These are phyloP conservation scores for Ogataea nitratoaversa DNA, from an alignment of 805 yeast genomes.

Conservation along the genomic window DNA sequence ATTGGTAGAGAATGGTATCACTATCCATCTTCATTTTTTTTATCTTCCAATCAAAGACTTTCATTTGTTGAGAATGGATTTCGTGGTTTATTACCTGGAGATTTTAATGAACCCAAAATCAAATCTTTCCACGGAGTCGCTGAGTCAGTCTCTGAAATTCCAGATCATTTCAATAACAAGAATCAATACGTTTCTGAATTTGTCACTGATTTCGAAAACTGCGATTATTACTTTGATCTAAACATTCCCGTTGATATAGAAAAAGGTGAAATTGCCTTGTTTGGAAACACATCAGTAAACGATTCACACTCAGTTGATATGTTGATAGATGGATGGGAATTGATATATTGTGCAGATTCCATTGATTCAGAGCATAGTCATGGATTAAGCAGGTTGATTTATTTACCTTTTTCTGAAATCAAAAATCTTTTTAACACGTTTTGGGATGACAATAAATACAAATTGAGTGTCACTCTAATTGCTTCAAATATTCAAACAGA, in stretches of 20 bases:
- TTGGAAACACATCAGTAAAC: slow-evolving; percentile 5
- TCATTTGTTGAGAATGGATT: slow-evolving; percentile 74
- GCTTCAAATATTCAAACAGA: too few species aligned
- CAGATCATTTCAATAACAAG: slow-evolving; percentile 68
- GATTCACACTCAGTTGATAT: slow-evolving; percentile 14
- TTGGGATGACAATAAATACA: slow-evolving; percentile 1
- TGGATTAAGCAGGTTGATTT: slow-evolving; percentile 52
- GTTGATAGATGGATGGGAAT: slow-evolving; percentile 39
- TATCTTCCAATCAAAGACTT: slow-evolving; percentile 60
- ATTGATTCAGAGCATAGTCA: slow-evolving; percentile 50
- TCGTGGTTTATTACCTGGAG: slow-evolving; percentile 85
- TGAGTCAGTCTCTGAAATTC: slow-evolving; percentile 43
- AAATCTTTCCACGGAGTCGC: slow-evolving; percentile 19
- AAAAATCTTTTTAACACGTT: neutral
- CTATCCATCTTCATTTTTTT: slow-evolving; percentile 81
- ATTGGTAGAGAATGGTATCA: slow-evolving; percentile 96
- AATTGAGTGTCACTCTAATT: too few species aligned
- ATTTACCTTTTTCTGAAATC: slow-evolving; percentile 20
- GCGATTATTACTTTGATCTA: slow-evolving; percentile 73
- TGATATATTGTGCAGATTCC: slow-evolving; percentile 43
- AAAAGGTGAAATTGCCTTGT: slow-evolving; percentile 38
- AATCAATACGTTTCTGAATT: slow-evolving; percentile 63
- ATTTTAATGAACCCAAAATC: slow-evolving; percentile 47
- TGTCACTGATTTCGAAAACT: slow-evolving; percentile 42
- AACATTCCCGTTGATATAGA: slow-evolving; percentile 41